These are phyloP conservation scores for Boletus edulis DNA, from an alignment of 768 basidiomycete genomes.

Conservation along the genomic window DNA sequence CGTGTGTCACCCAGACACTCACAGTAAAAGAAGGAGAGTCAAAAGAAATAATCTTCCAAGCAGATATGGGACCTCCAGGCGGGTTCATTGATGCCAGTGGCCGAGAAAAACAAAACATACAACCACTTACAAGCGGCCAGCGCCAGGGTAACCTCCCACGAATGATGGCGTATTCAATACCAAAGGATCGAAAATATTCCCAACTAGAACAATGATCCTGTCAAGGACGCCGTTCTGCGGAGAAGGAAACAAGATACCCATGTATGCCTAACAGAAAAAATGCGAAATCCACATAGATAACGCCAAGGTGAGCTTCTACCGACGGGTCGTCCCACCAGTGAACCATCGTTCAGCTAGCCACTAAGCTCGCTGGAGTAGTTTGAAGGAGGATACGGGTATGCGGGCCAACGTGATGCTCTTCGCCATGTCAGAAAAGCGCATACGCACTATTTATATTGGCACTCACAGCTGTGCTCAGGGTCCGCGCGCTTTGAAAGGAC, in stretches of 20 bases:
- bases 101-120: not conserved
- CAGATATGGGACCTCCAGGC: constrained; percentile 22
- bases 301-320: not conserved
- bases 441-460: not conserved
- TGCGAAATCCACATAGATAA: not conserved
- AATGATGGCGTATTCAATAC: constrained; percentile 23
- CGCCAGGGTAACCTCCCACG: constrained; percentile 19
- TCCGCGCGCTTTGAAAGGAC: no score
- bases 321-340: constrained; percentile 17
- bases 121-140: constrained; percentile 23
- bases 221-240: not conserved
- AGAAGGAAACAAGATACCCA: constrained; percentile 7
- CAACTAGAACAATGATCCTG: constrained; percentile 12
- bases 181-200: constrained; percentile 20
- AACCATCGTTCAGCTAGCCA: constrained; percentile 9
- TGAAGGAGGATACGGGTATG: not conserved
- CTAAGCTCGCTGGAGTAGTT: no score
- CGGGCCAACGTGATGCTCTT: no score
- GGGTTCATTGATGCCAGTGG: not conserved
- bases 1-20: not conserved
- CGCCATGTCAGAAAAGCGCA: no score
- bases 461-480: no score
- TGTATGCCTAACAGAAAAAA: constrained; percentile 18
- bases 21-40: constrained; percentile 16
- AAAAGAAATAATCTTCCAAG: constrained; percentile 19